Base-by-base conservation (phyloP, 495 filamentous ascomycete species). In the Lasiosphaeris hirsuta region DNA sequence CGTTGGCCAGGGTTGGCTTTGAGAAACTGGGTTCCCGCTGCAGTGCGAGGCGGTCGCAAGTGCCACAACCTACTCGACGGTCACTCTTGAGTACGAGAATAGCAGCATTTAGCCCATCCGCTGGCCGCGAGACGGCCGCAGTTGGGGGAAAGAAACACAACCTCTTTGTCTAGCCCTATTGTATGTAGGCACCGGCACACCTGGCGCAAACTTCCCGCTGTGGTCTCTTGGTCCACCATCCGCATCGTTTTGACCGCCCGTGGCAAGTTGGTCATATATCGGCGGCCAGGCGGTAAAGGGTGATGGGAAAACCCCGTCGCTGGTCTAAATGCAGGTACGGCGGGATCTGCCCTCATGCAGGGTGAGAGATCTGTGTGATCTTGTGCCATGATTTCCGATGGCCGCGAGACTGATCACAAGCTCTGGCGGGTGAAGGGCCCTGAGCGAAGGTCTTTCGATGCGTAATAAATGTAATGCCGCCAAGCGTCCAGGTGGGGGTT, bases 321-420 rank as follows among this genome's bases (percentile, higher is more conserved):
- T 43, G 30, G 14, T 17, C 48, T 23, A 8, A 40, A 55, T 34
- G 30, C 14, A 43, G n/a, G 17, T 9, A 45, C 19, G 40, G 56
- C 48, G 40, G 39, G 57, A 55, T 56, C 52, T 56, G 34, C 37
- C 33, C 43, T 51, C 58, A 39, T 60, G 58, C 46, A 51, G 45
- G 7, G 51, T 39, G 52, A 15, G 52, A 15, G 41, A 54, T 55
- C 56, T 51, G 35, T 51, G 50, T 55, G 51, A 51, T 18, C 42
- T 30, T 41, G 38, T 45, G 45, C 36, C 48, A 13, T 47, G 13
- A 42, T 19, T 33, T 60, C 17, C 45, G 17, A 37, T 41, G 34
- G 46, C 23, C 23, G 13, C 15, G 43, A 54, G 52, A 46, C 23
- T 30, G 23, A 30, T 30, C 23, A 30, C 23, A 30, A 30, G 23